Conservation (phyloP, 2,329 filamentous ascomycete genomes). For the Alternaria tenuissima region DNA sequence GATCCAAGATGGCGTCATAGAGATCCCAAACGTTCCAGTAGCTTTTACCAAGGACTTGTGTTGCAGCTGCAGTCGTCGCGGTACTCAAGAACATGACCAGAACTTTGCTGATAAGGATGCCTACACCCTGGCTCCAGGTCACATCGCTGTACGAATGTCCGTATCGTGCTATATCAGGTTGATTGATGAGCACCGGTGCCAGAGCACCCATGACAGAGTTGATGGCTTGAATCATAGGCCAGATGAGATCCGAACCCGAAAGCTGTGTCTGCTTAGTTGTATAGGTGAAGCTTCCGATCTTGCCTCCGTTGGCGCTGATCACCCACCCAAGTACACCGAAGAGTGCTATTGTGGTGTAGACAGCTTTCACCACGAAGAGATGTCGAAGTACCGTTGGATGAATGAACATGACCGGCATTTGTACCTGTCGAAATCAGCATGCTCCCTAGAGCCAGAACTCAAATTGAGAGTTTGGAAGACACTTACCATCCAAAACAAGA, state of each 20-base stretch:
- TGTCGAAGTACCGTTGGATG: conserved; percentile 33
- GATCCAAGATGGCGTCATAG: conserved; percentile 26
- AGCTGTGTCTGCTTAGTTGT: conserved; percentile 26
- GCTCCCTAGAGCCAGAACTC: not conserved
- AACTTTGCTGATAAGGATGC: conserved; percentile 33
- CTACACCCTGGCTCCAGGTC: conserved; percentile 28
- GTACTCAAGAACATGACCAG: conserved; percentile 34
- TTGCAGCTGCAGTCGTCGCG: conserved; percentile 21
- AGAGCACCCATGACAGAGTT: conserved; percentile 33
- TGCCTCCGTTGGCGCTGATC: conserved; percentile 33
- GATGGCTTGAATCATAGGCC: conserved; percentile 17
- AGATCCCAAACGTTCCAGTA: conserved; percentile 38
- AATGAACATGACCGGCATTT: conserved; percentile 40
- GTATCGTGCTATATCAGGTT: conserved; percentile 35
- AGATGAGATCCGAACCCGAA: conserved; percentile 27
- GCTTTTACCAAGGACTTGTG: conserved; percentile 28
- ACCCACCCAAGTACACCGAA: conserved; percentile 31
- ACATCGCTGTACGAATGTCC: conserved; percentile 24
- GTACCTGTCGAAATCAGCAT: conserved; percentile 18
- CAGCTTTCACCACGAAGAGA: conserved; percentile 31
- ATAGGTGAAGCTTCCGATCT: conserved; percentile 28
- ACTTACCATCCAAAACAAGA: conserved; percentile 33
- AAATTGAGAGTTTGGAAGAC: not conserved
- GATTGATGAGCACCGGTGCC: conserved; percentile 30
- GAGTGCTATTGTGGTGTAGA: conserved; percentile 23